Percentiles rank a stretch among this genome's conserved stretches.
These are phyloP conservation scores for Colletotrichum godetiae DNA, from an alignment of 2,329 filamentous ascomycete species.

Conservation along the genomic window DNA sequence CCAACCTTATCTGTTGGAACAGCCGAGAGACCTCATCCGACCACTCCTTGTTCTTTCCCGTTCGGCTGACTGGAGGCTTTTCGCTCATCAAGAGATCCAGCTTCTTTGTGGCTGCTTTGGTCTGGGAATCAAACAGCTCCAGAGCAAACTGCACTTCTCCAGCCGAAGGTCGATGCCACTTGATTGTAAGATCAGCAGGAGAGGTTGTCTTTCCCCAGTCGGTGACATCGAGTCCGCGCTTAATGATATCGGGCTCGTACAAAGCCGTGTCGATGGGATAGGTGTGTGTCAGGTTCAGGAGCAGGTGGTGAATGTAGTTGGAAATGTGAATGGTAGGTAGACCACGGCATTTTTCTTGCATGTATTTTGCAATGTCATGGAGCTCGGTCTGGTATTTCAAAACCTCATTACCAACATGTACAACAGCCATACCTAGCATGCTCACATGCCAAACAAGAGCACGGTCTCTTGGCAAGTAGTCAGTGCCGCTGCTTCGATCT, in stretches of 20 bases:
- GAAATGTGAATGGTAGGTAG: slow-evolving; percentile 96
- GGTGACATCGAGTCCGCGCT: slow-evolving; percentile 76
- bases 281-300: slow-evolving; percentile 93
- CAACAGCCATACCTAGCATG: slow-evolving; percentile 97
- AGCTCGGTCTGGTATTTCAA: slow-evolving; percentile 90
- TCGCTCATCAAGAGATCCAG: slow-evolving; percentile 84
- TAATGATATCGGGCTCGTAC: slow-evolving; percentile 82
- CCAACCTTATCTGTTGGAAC: slow-evolving; percentile 86
- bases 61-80: slow-evolving; percentile 84
- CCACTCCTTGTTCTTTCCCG: slow-evolving; percentile 98
- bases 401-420: slow-evolving; percentile 92
- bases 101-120: slow-evolving; percentile 78
- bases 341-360: slow-evolving; percentile 95
- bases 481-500: slow-evolving; percentile 90
- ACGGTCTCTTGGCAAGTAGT: slow-evolving; percentile 91
- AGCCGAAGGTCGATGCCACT: slow-evolving; percentile 87
- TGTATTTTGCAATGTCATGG: slow-evolving; percentile 91
- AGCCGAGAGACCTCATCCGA: slow-evolving; percentile 95
- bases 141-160: slow-evolving; percentile 90
- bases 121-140: slow-evolving; percentile 87
- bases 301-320: slow-evolving; percentile 95
- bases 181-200: slow-evolving; percentile 81
- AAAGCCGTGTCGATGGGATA: slow-evolving; percentile 92
- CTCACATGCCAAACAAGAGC: slow-evolving; percentile 97
- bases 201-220: slow-evolving; percentile 88